Base-by-base conservation (phyloP, 768 basidiomycete genomes). In the Xerocomellus amylosporus region DNA sequence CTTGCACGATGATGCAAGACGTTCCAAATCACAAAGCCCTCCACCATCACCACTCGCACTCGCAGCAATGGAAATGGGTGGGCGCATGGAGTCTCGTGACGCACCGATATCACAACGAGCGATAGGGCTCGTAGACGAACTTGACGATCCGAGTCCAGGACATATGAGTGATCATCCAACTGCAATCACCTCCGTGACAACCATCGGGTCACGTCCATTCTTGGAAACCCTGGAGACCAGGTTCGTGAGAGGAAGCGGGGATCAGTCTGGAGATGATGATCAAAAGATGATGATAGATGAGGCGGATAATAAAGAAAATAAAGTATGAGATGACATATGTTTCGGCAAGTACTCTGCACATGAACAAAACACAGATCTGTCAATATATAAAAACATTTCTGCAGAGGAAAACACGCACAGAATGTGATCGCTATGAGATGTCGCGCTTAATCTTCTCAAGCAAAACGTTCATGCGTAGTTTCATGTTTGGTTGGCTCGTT, bases 91-190 rank as follows among this genome's bases (percentile, higher is more conserved):
- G 51, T 58, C 73, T 36, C 50, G 73, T 34, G 76, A 75, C 37
- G 71, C 70, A 49, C 64, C 63, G 7, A 61, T 71, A 9, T 66
- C 69, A 34, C 73, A 75, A 10, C 82, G 80, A 64, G 84, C 75
- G 5, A 72, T 93, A 7, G 90, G 91, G 0, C 75, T 93, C 17
- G 91, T 93, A 28, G 90, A 93, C 59, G 90, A 93, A 70, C 72
- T 93, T 59, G 91, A 93, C 61, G 88, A 92, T 70, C 90, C 90
- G 4, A 76, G 81, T 48, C 90, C 90, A 14, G 90, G 89, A 20
- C 90, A 93, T 69, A 76, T 93, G 77, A 89, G 90, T 61, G 86
- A 91, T 44, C 84, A 84, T 65, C 90, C 90, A 4, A 87, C 81
- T 4, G 77, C 90, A 1, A 71, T 92, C 45, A 81, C 80, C 15